Evolutionary conservation across 495 filamentous ascomycete genomes (phyloP).

Genomic region (Penicillium argentinense): DNA sequence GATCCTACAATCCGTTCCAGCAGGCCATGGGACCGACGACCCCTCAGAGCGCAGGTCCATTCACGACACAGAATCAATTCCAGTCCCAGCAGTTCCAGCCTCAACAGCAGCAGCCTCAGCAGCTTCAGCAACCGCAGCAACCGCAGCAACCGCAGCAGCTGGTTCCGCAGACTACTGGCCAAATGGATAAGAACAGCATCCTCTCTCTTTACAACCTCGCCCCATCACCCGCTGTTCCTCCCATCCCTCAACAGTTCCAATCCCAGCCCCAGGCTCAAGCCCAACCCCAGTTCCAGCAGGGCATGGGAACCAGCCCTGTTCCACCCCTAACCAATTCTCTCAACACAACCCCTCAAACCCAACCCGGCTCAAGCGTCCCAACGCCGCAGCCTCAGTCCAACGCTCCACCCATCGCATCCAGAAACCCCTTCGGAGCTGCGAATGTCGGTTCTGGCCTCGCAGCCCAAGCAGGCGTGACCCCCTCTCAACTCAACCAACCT

Average conservation of each 20-base stretch:
- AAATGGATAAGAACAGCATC: conserved; percentile 78
- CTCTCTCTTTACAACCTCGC: conserved; percentile 83
- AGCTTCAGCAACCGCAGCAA: too few species aligned
- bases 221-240: conserved; percentile 55
- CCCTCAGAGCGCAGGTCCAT: conserved; percentile 25
- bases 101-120: too few species aligned
- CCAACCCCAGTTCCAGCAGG: not conserved
- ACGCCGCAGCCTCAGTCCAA: conserved; percentile 35
- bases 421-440: conserved; percentile 37
- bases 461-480: conserved; percentile 23
- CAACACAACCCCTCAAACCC: conserved; percentile 25
- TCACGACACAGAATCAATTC: conserved; percentile 28
- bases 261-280: conserved; percentile 8
- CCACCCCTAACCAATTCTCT: conserved; percentile 23
- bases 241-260: conserved; percentile 35
- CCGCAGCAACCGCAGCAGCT: conserved; percentile 40
- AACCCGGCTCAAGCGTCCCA: conserved; percentile 26
- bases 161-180: conserved; percentile 43
- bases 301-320: conserved; percentile 18
- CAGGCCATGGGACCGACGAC: conserved; percentile 30
- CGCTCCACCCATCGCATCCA: conserved; percentile 25
- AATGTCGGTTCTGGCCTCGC: conserved; percentile 22
- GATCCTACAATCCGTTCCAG: conserved; percentile 40
- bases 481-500: conserved; percentile 3
- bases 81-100: conserved; percentile 27